Percentiles rank a stretch among this genome's conserved stretches.
phyloP scores from a whole-genome alignment of 768 basidiomycete genomes.

The Tephrocybe rancida region DNA sequence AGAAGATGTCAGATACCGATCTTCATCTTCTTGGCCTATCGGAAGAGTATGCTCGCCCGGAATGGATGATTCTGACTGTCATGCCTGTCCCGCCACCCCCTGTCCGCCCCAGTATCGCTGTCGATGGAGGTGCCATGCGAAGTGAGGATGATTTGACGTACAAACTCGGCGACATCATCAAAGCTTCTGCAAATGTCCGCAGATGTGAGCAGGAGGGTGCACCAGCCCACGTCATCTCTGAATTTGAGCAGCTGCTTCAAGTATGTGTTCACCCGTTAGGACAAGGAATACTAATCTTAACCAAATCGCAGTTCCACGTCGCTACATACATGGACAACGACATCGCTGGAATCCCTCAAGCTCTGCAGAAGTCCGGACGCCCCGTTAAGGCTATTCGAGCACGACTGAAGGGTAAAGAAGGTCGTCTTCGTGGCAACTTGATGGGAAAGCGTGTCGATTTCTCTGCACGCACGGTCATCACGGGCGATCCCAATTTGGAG shows the following conservation, averaged over 20 bases:
- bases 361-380: conserved; percentile 94
- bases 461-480: conserved; percentile 98
- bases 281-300: conserved; percentile 6
- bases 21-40: conserved; percentile 89
- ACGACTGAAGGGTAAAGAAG: conserved; percentile 98
- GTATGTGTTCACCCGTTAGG: conserved; percentile 34
- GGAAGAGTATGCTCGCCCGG: conserved; percentile 94
- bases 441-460: conserved; percentile 99
- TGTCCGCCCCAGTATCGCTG: conserved; percentile 96
- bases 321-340: conserved; percentile 99
- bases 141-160: conserved; percentile 99
- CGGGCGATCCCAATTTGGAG: conserved; percentile 96
- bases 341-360: conserved; percentile 97
- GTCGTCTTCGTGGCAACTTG: conserved; percentile 94
- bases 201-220: conserved; percentile 96
- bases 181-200: conserved; percentile 89
- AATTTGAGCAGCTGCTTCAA: conserved; percentile 96
- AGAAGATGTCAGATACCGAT: conserved; percentile 92
- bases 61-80: conserved; percentile 99
- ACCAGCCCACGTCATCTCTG: conserved; percentile 92
- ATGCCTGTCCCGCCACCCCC: conserved; percentile 98
- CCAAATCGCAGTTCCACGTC: conserved; percentile 89
- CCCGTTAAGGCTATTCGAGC: conserved; percentile 99
- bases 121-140: conserved; percentile 95
- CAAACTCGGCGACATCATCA: conserved; percentile 96